phyloP scores from a whole-genome alignment of 176 grass and related monocot species.

The Bonia amplexicaulis region DNA sequence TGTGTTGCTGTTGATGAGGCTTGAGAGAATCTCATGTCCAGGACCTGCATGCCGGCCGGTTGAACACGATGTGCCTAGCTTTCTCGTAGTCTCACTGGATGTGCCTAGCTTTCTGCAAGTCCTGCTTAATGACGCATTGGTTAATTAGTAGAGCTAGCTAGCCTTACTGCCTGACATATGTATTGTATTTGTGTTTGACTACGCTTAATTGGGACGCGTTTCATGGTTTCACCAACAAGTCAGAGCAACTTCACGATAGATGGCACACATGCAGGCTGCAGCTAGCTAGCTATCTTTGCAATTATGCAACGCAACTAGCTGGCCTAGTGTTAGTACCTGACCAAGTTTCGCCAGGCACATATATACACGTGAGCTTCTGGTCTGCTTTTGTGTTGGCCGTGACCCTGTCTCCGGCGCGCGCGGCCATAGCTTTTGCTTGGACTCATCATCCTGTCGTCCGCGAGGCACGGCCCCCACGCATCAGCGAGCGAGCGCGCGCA shows the following conservation, averaged over 20 bases:
- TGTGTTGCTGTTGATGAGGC: background rate
- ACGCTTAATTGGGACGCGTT: background rate
- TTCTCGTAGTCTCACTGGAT: background rate
- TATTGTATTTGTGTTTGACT: background rate
- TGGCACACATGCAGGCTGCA: background rate
- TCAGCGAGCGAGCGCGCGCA: background rate
- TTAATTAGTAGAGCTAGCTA: background rate
- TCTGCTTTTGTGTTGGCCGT: background rate
- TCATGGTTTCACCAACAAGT: background rate
- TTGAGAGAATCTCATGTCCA: background rate
- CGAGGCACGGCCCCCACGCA: too few relatives aligned
- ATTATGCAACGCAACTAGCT: background rate
- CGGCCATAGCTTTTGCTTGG: background rate
- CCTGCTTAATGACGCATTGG: background rate
- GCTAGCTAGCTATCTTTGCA: background rate
- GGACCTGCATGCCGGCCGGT: background rate
- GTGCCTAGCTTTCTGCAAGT: background rate
- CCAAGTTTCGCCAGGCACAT: too few relatives aligned
- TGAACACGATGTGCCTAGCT: background rate
- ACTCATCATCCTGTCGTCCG: background rate
- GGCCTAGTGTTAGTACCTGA: too few relatives aligned
- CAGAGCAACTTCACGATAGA: background rate
- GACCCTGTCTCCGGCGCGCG: background rate
- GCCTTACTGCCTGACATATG: background rate
- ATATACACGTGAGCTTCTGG: background rate